Conservation (phyloP, 2,329 filamentous ascomycete species). For the Arachnopeziza araneosa region DNA sequence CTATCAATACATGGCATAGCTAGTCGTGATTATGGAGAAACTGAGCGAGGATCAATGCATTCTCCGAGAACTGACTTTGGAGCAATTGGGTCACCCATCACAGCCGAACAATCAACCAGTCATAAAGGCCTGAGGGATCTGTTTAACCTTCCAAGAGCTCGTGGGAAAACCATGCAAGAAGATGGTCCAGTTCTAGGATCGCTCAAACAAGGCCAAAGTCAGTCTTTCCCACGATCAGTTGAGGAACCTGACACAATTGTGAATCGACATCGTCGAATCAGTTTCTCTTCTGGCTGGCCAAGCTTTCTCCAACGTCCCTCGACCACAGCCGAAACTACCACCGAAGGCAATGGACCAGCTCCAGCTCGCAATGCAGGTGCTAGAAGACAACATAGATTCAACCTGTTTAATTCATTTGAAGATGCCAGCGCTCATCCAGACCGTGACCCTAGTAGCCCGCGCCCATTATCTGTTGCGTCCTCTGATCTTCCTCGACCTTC, state of each 20-base stretch:
- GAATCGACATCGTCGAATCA: slow-evolving; percentile 49
- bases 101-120: slow-evolving; percentile 38
- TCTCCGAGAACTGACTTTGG: slow-evolving; percentile 26
- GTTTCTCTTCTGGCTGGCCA: slow-evolving; percentile 50
- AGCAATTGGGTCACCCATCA: slow-evolving; percentile 25
- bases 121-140: slow-evolving; percentile 44
- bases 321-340: slow-evolving; percentile 18
- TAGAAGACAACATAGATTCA: slow-evolving; percentile 24
- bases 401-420: slow-evolving; percentile 48
- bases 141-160: slow-evolving; percentile 55
- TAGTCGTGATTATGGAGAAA: slow-evolving; percentile 19
- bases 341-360: slow-evolving; percentile 29
- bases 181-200: slow-evolving; percentile 62
- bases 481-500: slow-evolving; percentile 70
- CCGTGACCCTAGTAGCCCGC: slow-evolving; percentile 52
- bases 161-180: slow-evolving; percentile 54
- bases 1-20: slow-evolving; percentile 43
- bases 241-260: slow-evolving; percentile 50
- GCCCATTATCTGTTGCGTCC: slow-evolving; percentile 64
- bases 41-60: slow-evolving; percentile 23
- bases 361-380: slow-evolving; percentile 23
- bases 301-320: slow-evolving; percentile 32
- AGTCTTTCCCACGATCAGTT: slow-evolving; percentile 63
- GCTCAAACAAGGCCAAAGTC: slow-evolving; percentile 66
- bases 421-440: slow-evolving; percentile 41